Base-by-base conservation (phyloP, 2,329 filamentous ascomycete genomes). In the Biscogniauxia mediterranea region DNA sequence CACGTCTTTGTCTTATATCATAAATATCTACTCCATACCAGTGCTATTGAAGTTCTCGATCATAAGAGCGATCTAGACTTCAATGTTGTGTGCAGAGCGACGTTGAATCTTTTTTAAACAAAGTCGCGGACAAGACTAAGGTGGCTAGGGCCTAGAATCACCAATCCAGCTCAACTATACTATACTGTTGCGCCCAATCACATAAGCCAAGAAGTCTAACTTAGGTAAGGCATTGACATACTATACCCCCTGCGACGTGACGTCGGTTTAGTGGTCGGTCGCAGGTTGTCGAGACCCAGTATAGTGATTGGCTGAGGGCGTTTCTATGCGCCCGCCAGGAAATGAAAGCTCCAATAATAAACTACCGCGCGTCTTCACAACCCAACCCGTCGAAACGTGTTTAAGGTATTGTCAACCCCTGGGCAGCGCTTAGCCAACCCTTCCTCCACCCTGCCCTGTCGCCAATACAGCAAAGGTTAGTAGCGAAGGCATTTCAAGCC, bases 281-380 rank as follows among this genome's bases (percentile, higher is more conserved):
- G 66, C 68, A 69, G 67, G 63, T 65, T 5, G 46, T 55, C 60
- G 19, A 42, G 23, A 28, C 56, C 38, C 50, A 50, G 54, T n/a
- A 20, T 54, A 64, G 56, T 55, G 66, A 70, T 70, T 71, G 69
- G 69, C 32, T 64, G 21, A 65, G 61, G 62, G 51, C n/a, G 42
- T 17, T 56, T 52, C 19, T 62, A 58, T 38, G 55, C 67, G 64
- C 64, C 62, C 49, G 52, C 55, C 62, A 56, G 38, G 56, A 61
- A 61, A 58, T 5, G 51, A 42, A 56, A 32, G 59, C 42, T 20
- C 69, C 68, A 71, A 70, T 71, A 54, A 66, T 55, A 65, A 11
- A 52, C 64, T 65, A 65, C 68, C 69, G 68, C 69, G 69, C 69
- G 67, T 69, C 64, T 68, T 55, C 51, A 42, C 56, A 20, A 20